Percentiles rank a stretch among this genome's conserved stretches.
phyloP scores from a whole-genome alignment of 2,329 filamentous ascomycete genomes.

The Colletotrichum musae region DNA sequence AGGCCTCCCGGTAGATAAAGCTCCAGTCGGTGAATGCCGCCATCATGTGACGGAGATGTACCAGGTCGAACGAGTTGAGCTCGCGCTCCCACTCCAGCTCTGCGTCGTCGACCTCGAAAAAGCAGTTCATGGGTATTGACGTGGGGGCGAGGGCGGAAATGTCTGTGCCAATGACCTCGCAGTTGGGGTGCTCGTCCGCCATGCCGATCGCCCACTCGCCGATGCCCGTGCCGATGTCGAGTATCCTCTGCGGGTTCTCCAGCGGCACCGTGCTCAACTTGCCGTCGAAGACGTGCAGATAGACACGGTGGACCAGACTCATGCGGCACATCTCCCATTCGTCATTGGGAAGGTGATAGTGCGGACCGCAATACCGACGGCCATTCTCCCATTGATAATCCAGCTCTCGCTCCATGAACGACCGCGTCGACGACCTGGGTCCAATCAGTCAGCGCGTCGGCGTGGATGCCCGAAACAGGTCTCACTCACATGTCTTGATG shows the following conservation, averaged over 20 bases:
- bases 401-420: conserved; percentile 65
- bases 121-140: conserved; percentile 70
- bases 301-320: conserved; percentile 74
- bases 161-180: conserved; percentile 72
- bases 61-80: conserved; percentile 66
- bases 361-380: conserved; percentile 71
- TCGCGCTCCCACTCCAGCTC: conserved; percentile 71
- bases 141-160: conserved; percentile 72
- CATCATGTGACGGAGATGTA: conserved; percentile 70
- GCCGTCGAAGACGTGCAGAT: conserved; percentile 65
- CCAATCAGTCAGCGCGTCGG: conserved; percentile 40
- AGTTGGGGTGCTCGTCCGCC: conserved; percentile 66
- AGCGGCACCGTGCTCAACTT: conserved; percentile 61
- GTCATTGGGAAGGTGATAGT: conserved; percentile 77
- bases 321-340: conserved; percentile 75
- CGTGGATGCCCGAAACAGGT: conserved; percentile 3
- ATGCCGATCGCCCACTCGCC: conserved; percentile 67
- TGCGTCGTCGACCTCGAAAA: conserved; percentile 73
- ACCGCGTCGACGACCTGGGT: conserved; percentile 61
- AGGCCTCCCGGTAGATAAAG: conserved; percentile 67
- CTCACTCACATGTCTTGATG: conserved; percentile 58
- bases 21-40: conserved; percentile 71
- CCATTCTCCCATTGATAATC: conserved; percentile 73
- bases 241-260: conserved; percentile 57
- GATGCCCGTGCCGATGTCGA: conserved; percentile 73